Percentiles rank a stretch among this genome's conserved stretches.
Conservation (phyloP, 345 rosid species). For the Cardamine chenopodiifolia region DNA sequence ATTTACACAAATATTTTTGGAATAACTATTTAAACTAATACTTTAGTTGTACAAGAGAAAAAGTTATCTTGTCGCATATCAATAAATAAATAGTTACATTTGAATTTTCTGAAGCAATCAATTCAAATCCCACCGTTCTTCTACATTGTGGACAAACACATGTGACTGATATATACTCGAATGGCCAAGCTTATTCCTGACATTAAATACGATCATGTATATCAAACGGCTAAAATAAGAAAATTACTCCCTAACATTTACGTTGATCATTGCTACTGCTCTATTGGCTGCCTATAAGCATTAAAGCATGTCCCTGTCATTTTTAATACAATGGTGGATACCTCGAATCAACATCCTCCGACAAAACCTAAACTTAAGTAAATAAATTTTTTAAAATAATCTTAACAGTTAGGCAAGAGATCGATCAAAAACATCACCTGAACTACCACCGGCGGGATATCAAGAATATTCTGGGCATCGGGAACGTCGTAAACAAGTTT, state of each 20-base stretch:
- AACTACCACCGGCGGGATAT: constrained; percentile 68
- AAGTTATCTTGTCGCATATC: background rate
- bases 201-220: constrained; percentile 5
- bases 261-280: background rate
- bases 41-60: background rate
- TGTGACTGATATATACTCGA: background rate
- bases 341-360: constrained; percentile 2
- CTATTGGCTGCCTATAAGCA: background rate
- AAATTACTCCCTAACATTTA: background rate
- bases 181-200: background rate
- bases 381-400: background rate
- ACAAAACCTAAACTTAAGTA: constrained; percentile 3
- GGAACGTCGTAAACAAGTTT: constrained; percentile 74
- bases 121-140: background rate
- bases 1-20: background rate
- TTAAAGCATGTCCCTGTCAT: background rate
- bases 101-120: background rate
- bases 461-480: constrained; percentile 65
- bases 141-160: background rate
- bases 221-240: background rate
- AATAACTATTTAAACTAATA: background rate
- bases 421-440: constrained; percentile 52
- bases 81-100: constrained; percentile 3
- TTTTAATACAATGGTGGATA: constrained; percentile 7
- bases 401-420: background rate